Conservation (phyloP, 1,139 yeast genomes). For the Magnusiomyces tetraspermus region DNA sequence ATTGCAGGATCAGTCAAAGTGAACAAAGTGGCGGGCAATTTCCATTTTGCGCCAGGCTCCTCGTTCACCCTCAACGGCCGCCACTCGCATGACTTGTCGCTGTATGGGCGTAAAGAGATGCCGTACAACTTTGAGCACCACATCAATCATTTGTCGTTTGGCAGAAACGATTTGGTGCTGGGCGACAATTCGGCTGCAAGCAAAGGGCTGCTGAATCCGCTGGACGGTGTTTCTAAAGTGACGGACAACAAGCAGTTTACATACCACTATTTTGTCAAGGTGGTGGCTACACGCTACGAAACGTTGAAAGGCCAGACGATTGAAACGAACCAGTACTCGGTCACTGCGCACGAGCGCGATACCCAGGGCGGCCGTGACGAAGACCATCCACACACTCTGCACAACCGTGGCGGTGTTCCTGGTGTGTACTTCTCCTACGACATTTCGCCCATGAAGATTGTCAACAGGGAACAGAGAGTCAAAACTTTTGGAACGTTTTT, state of each 20-base stretch:
- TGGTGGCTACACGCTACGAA: slow-evolving; percentile 83
- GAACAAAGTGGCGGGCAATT: slow-evolving; percentile 79
- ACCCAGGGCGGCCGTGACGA: slow-evolving; percentile 77
- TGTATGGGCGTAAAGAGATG: slow-evolving; percentile 47
- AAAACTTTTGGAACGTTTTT: slow-evolving; percentile 81
- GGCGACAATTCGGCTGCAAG: slow-evolving; percentile 11
- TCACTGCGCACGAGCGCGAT: slow-evolving; percentile 84
- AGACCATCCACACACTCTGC: slow-evolving; percentile 82
- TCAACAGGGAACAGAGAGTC: slow-evolving; percentile 69
- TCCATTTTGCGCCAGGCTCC: slow-evolving; percentile 93
- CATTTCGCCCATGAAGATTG: slow-evolving; percentile 85
- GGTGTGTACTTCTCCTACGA: slow-evolving; percentile 85
- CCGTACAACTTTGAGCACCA: slow-evolving; percentile 58
- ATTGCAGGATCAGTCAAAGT: slow-evolving; percentile 69
- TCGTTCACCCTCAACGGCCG: slow-evolving; percentile 42
- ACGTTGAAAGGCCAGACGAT: slow-evolving; percentile 29
- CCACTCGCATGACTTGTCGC: slow-evolving; percentile 78
- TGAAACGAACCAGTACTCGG: slow-evolving; percentile 90
- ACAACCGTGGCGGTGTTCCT: slow-evolving; percentile 80
- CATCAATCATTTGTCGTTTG: slow-evolving; percentile 77
- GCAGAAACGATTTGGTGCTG: slow-evolving; percentile 26
- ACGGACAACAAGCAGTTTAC: slow-evolving; percentile 51
- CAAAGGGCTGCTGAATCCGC: slow-evolving; percentile 52
- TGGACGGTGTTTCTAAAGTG: slow-evolving; percentile 45
- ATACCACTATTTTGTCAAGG: slow-evolving; percentile 72